Evolutionary conservation across 2,329 filamentous ascomycete genomes (phyloP).

Genomic region (Coniochaeta hoffmannii): DNA sequence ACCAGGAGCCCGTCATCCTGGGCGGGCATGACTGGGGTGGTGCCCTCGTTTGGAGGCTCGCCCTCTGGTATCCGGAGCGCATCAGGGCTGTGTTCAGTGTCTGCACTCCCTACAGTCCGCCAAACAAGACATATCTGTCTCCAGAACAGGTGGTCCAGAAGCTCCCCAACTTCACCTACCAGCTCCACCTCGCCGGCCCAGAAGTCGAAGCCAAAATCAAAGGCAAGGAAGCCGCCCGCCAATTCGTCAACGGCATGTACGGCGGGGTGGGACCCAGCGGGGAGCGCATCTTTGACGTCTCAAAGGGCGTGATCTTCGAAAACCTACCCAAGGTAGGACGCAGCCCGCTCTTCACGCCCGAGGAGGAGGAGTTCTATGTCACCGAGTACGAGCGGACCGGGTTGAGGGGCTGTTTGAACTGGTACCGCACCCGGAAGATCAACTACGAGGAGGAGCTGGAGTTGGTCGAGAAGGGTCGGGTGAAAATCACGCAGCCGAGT

Average conservation of each 20-base stretch:
- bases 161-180: constrained; percentile 72
- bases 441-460: constrained; percentile 71
- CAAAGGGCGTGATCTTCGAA: constrained; percentile 57
- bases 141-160: constrained; percentile 50
- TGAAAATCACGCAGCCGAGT: constrained; percentile 53
- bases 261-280: constrained; percentile 54
- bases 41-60: constrained; percentile 64
- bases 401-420: constrained; percentile 74
- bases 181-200: constrained; percentile 68
- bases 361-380: constrained; percentile 73
- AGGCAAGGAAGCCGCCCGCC: constrained; percentile 50
- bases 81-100: constrained; percentile 70
- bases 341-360: constrained; percentile 53
- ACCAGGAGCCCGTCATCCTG: constrained; percentile 59
- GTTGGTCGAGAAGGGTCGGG: constrained; percentile 50
- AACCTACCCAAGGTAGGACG: constrained; percentile 49
- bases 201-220: constrained; percentile 54
- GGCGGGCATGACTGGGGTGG: constrained; percentile 95
- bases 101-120: constrained; percentile 66
- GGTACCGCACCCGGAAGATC: constrained; percentile 69
- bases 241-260: constrained; percentile 66
- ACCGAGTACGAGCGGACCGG: constrained; percentile 64
- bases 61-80: constrained; percentile 65
- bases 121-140: constrained; percentile 41
- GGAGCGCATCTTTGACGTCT: constrained; percentile 49